Conservation (phyloP, 2,329 filamentous ascomycete species). For the Moelleriella libera region DNA sequence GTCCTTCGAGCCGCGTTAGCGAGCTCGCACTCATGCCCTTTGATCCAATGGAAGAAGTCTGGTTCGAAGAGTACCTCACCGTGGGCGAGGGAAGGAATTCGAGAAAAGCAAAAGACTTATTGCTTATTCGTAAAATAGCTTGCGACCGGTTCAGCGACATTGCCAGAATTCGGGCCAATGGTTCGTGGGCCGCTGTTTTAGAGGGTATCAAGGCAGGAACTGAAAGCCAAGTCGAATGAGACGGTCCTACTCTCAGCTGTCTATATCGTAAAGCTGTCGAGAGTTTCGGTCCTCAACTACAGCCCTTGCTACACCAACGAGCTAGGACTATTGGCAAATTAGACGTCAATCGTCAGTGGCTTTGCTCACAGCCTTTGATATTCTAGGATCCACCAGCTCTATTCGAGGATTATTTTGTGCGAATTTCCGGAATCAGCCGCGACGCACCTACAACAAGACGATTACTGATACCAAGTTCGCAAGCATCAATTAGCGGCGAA, state of each 20-base stretch:
- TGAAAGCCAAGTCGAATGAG: conserved; percentile 16
- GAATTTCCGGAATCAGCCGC: no score
- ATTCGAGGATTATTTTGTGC: no score
- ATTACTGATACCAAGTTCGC: no score
- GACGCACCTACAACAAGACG: no score
- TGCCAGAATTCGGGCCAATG: conserved; percentile 25
- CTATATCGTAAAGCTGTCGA: no score
- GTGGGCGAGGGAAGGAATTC: conserved; percentile 49
- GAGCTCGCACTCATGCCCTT: conserved; percentile 64
- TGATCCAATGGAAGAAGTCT: conserved; percentile 54
- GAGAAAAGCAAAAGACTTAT: conserved; percentile 55
- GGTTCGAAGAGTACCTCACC: conserved; percentile 57
- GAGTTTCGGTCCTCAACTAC: no score
- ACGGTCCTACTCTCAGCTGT: neutral
- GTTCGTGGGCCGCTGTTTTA: conserved; percentile 33
- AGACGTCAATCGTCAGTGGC: no score
- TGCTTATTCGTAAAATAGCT: conserved; percentile 60
- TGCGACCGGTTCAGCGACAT: conserved; percentile 43
- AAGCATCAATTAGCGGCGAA: no score
- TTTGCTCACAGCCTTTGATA: no score
- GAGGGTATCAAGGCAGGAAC: conserved; percentile 36
- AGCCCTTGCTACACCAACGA: no score
- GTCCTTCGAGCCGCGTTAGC: conserved; percentile 40
- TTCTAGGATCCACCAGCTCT: no score
- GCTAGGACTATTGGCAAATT: no score